These are phyloP conservation scores for Pyrus communis DNA, from an alignment of 306 rosid species.

Conservation along the genomic window DNA sequence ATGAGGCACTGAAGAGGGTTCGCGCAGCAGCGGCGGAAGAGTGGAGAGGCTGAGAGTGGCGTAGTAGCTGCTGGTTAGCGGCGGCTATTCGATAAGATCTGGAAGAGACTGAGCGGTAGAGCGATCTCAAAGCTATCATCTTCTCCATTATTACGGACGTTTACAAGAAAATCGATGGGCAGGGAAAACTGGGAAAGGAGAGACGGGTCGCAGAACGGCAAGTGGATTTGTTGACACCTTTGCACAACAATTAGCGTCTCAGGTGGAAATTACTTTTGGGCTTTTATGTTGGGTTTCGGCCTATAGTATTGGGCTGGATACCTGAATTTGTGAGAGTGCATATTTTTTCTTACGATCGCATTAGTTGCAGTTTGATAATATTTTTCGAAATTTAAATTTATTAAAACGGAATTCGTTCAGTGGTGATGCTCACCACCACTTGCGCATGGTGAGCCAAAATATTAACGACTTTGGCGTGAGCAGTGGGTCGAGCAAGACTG, in stretches of 20 bases:
- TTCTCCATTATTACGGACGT: conserved; percentile 33
- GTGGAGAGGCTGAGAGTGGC: background rate
- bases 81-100: conserved; percentile 41
- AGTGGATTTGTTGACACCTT: background rate
- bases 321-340: background rate
- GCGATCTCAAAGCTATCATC: conserved; percentile 48
- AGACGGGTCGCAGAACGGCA: background rate
- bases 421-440: too few species aligned
- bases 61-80: conserved; percentile 6
- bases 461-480: too few species aligned
- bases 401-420: too few species aligned
- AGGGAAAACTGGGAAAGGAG: background rate
- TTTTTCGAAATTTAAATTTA: too few species aligned
- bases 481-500: too few species aligned
- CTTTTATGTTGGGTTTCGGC: background rate
- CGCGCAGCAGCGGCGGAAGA: conserved; percentile 15
- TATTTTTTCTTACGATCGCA: too few species aligned
- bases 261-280: background rate
- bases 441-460: too few species aligned
- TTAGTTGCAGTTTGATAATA: too few species aligned
- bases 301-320: background rate
- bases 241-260: background rate
- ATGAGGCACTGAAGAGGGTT: conserved; percentile 22
- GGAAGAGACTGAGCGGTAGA: conserved; percentile 51
- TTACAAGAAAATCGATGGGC: background rate